phyloP scores from a whole-genome alignment of 208 protist species.

The Strigomonas culicis region DNA sequence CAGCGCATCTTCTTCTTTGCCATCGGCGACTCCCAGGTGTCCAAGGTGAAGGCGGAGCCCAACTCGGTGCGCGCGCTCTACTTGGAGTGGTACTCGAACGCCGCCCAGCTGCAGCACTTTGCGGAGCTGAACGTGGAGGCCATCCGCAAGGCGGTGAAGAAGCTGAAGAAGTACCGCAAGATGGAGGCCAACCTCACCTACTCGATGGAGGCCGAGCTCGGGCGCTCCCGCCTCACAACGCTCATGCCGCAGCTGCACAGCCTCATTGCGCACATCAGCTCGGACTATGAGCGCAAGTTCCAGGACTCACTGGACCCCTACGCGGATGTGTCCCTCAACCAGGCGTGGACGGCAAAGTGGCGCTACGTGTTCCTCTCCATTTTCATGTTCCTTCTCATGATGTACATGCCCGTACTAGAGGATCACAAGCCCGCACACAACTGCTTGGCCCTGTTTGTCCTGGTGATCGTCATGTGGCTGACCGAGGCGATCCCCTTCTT shows the following conservation, averaged over 20 bases:
- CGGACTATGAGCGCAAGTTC: slow-evolving; percentile 88
- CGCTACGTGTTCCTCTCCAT: slow-evolving; percentile 69
- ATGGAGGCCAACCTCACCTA: slow-evolving; percentile 67
- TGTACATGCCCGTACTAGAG: slow-evolving; percentile 61
- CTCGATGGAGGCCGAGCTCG: slow-evolving; percentile 71
- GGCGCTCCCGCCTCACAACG: slow-evolving; percentile 63
- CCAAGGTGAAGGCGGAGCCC: slow-evolving; percentile 45
- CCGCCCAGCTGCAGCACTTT: slow-evolving; percentile 88
- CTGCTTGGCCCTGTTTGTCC: slow-evolving; percentile 83
- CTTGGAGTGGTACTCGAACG: slow-evolving; percentile 86
- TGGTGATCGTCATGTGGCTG: slow-evolving; percentile 89
- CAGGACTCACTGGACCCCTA: slow-evolving; percentile 77
- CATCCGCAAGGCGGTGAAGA: slow-evolving; percentile 83
- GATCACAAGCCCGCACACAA: slow-evolving; percentile 79
- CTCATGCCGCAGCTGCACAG: slow-evolving; percentile 68
- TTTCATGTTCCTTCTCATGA: slow-evolving; percentile 54
- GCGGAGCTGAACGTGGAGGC: slow-evolving; percentile 88
- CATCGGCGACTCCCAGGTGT: slow-evolving; percentile 80
- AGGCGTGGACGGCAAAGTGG: slow-evolving; percentile 78
- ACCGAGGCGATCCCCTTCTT: slow-evolving; percentile 92
- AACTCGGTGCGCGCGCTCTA: slow-evolving; percentile 75
- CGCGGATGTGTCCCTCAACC: slow-evolving; percentile 58
- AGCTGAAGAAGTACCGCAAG: slow-evolving; percentile 81
- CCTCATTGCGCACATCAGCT: slow-evolving; percentile 55
- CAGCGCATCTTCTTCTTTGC: slow-evolving; percentile 69